phyloP scores from a whole-genome alignment of 1,139 yeast genomes.

The Diutina siamensis region DNA sequence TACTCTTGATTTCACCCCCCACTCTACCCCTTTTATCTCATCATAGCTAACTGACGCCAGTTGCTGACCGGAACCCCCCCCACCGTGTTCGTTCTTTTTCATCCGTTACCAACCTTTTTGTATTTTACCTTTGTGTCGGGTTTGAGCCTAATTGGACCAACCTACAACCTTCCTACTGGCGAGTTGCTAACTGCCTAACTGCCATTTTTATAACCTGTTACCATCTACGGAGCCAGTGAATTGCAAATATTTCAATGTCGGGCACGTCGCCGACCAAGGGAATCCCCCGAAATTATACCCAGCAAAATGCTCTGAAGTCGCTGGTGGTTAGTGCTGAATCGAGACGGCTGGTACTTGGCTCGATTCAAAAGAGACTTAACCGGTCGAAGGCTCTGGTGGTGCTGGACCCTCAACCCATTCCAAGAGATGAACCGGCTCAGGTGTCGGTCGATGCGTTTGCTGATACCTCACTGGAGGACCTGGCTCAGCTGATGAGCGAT shows the following conservation, averaged over 20 bases:
- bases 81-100: neutral
- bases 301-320: neutral
- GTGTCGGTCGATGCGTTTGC: neutral
- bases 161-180: too few relatives aligned
- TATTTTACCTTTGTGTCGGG: neutral
- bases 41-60: too few relatives aligned
- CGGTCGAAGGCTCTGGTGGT: conserved; percentile 4
- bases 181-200: too few relatives aligned
- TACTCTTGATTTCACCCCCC: too few relatives aligned
- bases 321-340: neutral
- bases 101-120: neutral
- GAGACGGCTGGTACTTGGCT: neutral
- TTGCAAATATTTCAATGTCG: neutral
- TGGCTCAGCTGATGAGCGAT: neutral
- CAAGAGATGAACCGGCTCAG: neutral
- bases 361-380: neutral
- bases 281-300: neutral
- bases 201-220: too few relatives aligned
- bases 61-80: neutral
- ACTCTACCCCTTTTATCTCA: too few relatives aligned
- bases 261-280: neutral
- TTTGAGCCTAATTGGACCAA: neutral
- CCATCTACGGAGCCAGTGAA: too few relatives aligned
- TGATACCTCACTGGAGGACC: conserved; percentile 2
- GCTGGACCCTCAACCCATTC: conserved; percentile 1